phyloP scores from a whole-genome alignment of 2,329 filamentous ascomycete genomes.

The Bimuria novae-zelandiae region DNA sequence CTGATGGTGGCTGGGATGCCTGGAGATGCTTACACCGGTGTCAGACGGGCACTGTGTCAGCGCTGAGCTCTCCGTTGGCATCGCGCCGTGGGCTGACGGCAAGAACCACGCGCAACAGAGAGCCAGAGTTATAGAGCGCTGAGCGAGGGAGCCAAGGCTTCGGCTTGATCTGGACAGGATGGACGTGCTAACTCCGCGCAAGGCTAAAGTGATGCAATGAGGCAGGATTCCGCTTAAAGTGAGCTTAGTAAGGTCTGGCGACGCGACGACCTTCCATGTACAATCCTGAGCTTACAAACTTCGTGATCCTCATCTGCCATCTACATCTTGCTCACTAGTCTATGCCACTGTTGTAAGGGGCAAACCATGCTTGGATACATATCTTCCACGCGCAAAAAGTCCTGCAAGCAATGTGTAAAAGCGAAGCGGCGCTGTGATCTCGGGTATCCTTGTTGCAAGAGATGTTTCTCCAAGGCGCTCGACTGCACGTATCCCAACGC shows the following conservation, averaged over 20 bases:
- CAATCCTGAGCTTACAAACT: neutral
- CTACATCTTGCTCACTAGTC: no score
- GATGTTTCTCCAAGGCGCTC: conserved; percentile 32
- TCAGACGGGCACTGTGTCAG: neutral
- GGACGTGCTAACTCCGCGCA: no score
- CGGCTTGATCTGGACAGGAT: no score
- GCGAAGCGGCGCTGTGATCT: conserved; percentile 38
- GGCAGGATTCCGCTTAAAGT: conserved; percentile 7
- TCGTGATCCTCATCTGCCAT: no score
- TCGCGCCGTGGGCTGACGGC: neutral
- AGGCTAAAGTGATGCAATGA: neutral
- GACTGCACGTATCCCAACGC: conserved; percentile 35
- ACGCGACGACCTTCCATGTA: neutral
- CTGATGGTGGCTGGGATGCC: neutral
- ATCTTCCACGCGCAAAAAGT: conserved; percentile 37
- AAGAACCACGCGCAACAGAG: neutral
- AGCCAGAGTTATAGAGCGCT: neutral
- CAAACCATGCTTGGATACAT: conserved; percentile 41
- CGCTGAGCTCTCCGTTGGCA: neutral
- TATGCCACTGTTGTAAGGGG: no score
- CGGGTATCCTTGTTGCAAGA: conserved; percentile 34
- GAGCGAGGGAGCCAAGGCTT: neutral
- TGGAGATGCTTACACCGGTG: neutral
- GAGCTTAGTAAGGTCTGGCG: neutral
- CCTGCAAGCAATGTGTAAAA: conserved; percentile 35